Evolutionary conservation across 2,329 filamentous ascomycete species (phyloP).

Genomic region (Fusarium heterosporum): DNA sequence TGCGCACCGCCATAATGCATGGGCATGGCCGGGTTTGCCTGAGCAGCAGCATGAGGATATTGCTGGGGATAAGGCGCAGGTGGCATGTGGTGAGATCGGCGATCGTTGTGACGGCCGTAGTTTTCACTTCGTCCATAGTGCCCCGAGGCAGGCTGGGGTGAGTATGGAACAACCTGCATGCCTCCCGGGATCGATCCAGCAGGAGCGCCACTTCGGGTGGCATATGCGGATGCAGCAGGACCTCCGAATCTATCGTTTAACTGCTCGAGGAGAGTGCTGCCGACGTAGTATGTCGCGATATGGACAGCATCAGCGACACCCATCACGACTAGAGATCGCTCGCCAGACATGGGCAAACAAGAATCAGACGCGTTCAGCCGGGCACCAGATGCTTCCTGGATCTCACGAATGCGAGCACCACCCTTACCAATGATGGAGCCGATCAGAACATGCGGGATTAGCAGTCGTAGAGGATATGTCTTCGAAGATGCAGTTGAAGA

Average conservation of each 20-base stretch:
- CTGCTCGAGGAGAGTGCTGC: constrained; percentile 97
- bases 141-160: constrained; percentile 90
- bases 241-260: constrained; percentile 96
- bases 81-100: constrained; percentile 80
- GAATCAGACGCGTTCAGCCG: constrained; percentile 96
- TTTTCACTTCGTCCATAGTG: constrained; percentile 93
- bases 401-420: constrained; percentile 95
- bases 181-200: constrained; percentile 94
- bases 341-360: constrained; percentile 92
- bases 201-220: constrained; percentile 91
- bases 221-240: constrained; percentile 96
- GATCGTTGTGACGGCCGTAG: constrained; percentile 78
- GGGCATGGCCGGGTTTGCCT: constrained; percentile 71
- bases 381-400: constrained; percentile 96
- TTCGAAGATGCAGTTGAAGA: constrained; percentile 94
- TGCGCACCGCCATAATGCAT: constrained; percentile 85
- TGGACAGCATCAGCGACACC: constrained; percentile 98
- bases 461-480: constrained; percentile 93
- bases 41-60: constrained; percentile 73
- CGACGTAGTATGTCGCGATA: constrained; percentile 98
- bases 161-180: constrained; percentile 99
- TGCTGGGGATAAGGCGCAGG: constrained; percentile 77
- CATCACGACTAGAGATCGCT: constrained; percentile 97
- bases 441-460: constrained; percentile 97
- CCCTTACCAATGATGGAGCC: constrained; percentile 99